Conservation (phyloP, 257 asterid species). For the Eucommia ulmoides region DNA sequence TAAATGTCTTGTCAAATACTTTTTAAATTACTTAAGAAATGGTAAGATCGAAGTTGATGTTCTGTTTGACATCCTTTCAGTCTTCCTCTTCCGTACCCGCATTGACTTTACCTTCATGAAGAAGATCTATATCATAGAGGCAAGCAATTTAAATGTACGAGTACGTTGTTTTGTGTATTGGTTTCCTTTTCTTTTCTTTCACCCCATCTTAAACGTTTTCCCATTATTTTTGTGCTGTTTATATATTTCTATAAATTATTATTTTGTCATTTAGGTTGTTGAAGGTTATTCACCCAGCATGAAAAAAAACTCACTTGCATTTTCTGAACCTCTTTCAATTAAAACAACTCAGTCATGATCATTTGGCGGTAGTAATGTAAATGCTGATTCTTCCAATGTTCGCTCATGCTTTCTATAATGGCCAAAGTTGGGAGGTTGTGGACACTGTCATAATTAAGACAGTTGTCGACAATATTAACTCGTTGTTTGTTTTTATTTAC, state of each 20-base stretch:
- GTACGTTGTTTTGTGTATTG: no score
- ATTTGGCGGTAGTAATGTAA: slow-evolving; percentile 94
- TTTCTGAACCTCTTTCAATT: slow-evolving; percentile 82
- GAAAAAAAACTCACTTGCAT: slow-evolving; percentile 85
- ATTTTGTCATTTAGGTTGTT: slow-evolving; percentile 50
- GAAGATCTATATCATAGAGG: slow-evolving; percentile 97
- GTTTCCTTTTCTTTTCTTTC: no score
- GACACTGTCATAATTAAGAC: slow-evolving; percentile 85
- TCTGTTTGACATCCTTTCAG: slow-evolving; percentile 81
- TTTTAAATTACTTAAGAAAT: slow-evolving; percentile 82
- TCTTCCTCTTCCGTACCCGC: slow-evolving; percentile 82
- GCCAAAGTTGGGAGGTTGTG: slow-evolving; percentile 97
- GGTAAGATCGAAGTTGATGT: slow-evolving; percentile 79
- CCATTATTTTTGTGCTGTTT: slow-evolving; percentile 7
- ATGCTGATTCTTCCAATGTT: slow-evolving; percentile 98
- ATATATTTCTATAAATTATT: slow-evolving; percentile 4
- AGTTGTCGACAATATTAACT: slow-evolving; percentile 89
- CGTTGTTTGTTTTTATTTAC: no score
- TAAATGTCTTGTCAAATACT: slow-evolving; percentile 99
- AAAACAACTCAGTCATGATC: slow-evolving; percentile 84
- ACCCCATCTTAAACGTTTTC: slow-evolving; percentile 6
- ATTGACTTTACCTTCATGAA: slow-evolving; percentile 93
- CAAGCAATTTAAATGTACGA: slow-evolving; percentile 14
- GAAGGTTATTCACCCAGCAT: slow-evolving; percentile 86
- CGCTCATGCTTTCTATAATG: slow-evolving; percentile 91